A percentile compares a stretch with the other conserved stretches of the same genome.
Conservation (phyloP, 352 stramenopile genomes). For the Globisporangium yorkense region DNA sequence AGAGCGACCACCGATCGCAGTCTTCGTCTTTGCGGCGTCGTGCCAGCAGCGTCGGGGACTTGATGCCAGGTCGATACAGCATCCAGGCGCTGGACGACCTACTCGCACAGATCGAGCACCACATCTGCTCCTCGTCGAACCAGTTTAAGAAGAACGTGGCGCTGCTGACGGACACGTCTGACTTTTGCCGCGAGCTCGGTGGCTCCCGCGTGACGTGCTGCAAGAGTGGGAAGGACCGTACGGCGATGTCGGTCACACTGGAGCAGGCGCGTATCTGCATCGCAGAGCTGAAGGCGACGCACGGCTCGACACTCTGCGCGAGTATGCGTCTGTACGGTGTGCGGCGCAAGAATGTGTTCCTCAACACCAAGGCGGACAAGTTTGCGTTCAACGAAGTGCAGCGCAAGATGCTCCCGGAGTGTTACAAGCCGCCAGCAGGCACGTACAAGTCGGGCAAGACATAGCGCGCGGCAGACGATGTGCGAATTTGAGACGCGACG, state of each 20-base stretch:
- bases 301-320: slow-evolving; percentile 48
- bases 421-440: slow-evolving; percentile 73
- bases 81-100: slow-evolving; percentile 61
- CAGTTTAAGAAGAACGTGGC: slow-evolving; percentile 83
- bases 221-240: slow-evolving; percentile 97
- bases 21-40: slow-evolving; percentile 5
- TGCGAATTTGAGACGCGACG: not conserved
- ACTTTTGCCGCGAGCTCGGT: slow-evolving; percentile 84
- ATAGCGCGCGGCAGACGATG: slow-evolving; percentile 20
- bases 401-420: slow-evolving; percentile 78
- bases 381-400: slow-evolving; percentile 88
- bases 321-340: slow-evolving; percentile 77
- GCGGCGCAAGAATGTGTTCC: slow-evolving; percentile 73
- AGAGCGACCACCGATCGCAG: slow-evolving; percentile 12
- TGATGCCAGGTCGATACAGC: slow-evolving; percentile 19
- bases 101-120: slow-evolving; percentile 62
- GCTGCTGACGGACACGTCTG: slow-evolving; percentile 73
- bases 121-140: slow-evolving; percentile 57
- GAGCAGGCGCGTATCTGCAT: slow-evolving; percentile 82
- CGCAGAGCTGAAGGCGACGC: slow-evolving; percentile 46
- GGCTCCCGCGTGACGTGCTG: slow-evolving; percentile 94
- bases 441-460: slow-evolving; percentile 85
- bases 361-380: slow-evolving; percentile 81
- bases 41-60: slow-evolving; percentile 12
- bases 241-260: slow-evolving; percentile 95